Evolutionary conservation across 805 yeast genomes (phyloP).

Genomic region (Nakazawaea siamensis): DNA sequence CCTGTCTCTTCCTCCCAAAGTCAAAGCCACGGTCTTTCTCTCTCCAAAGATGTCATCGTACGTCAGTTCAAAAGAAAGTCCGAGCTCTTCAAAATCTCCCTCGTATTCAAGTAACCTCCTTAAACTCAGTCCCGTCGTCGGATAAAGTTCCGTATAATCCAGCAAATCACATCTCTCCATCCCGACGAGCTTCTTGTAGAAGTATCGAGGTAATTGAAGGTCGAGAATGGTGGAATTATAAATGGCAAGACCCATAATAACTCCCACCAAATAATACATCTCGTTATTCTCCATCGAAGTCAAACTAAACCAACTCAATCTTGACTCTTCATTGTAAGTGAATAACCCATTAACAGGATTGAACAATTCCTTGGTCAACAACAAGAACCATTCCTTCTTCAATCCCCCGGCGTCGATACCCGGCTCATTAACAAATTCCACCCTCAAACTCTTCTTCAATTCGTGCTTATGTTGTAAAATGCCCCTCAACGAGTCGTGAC

Average conservation of each 20-base stretch:
- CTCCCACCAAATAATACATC: slow-evolving; percentile 72
- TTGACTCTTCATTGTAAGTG: slow-evolving; percentile 56
- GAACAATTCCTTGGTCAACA: slow-evolving; percentile 64
- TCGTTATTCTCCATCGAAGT: slow-evolving; percentile 38
- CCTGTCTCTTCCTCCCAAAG: slow-evolving; percentile 46
- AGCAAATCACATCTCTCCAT: slow-evolving; percentile 43
- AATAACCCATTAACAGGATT: slow-evolving; percentile 64
- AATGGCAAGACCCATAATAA: slow-evolving; percentile 81
- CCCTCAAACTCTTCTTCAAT: slow-evolving; percentile 64
- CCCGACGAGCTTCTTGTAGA: slow-evolving; percentile 66
- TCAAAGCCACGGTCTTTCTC: slow-evolving; percentile 37
- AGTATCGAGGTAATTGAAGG: slow-evolving; percentile 62
- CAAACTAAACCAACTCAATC: slow-evolving; percentile 67
- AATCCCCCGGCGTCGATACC: slow-evolving; percentile 96
- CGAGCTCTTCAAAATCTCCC: slow-evolving; percentile 32
- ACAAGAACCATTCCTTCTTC: slow-evolving; percentile 86
- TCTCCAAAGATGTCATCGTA: slow-evolving; percentile 42
- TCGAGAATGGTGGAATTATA: slow-evolving; percentile 86
- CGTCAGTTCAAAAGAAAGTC: slow-evolving; percentile 53
- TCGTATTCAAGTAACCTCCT: slow-evolving; percentile 35
- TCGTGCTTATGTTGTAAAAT: slow-evolving; percentile 49
- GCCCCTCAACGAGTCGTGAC: slow-evolving; percentile 66
- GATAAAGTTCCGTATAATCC: slow-evolving; percentile 65
- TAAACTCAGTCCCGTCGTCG: slow-evolving; percentile 51
- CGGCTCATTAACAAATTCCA: slow-evolving; percentile 81